phyloP scores from a whole-genome alignment of 2,329 filamentous ascomycete genomes.

The Pseudofabraea citricarpa region DNA sequence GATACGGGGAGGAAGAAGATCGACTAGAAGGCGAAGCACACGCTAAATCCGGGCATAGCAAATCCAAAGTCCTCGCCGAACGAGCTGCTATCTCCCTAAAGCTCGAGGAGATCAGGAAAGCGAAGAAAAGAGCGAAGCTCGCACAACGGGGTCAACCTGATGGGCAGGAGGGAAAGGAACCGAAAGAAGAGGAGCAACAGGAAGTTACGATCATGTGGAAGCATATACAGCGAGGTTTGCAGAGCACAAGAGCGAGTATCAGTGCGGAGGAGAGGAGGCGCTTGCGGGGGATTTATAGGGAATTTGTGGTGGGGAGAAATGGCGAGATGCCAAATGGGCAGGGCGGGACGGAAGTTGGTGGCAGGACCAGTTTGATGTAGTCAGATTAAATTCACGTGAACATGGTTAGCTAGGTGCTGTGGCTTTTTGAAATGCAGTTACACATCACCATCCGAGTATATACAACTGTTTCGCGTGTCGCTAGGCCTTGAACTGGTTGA shows the following conservation, averaged over 20 bases:
- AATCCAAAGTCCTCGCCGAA: constrained; percentile 60
- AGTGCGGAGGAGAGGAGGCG: constrained; percentile 70
- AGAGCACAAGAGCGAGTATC: constrained; percentile 76
- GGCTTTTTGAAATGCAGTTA: too few relatives aligned
- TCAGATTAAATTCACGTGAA: too few relatives aligned
- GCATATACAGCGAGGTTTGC: constrained; percentile 74
- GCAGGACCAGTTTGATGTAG: constrained; percentile 88
- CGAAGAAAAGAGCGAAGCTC: constrained; percentile 43
- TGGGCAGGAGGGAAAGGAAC: constrained; percentile 11
- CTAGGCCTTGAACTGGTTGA: too few relatives aligned
- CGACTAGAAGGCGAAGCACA: constrained; percentile 33
- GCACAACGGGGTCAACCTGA: constrained; percentile 21
- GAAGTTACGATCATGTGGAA: constrained; percentile 82
- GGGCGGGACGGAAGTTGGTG: constrained; percentile 86
- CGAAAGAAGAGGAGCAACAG: constrained; percentile 40
- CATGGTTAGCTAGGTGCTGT: too few relatives aligned
- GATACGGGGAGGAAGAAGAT: constrained; percentile 62
- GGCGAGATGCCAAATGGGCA: constrained; percentile 95
- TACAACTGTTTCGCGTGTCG: too few relatives aligned
- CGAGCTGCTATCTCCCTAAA: constrained; percentile 77
- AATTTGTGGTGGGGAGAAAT: constrained; percentile 89
- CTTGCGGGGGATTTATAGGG: constrained; percentile 79
- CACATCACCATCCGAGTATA: too few relatives aligned
- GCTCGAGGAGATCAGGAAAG: constrained; percentile 70
- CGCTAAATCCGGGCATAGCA: constrained; percentile 40